Conservation (phyloP, 306 rosid genomes). For the Sechiopsis laciniata region DNA sequence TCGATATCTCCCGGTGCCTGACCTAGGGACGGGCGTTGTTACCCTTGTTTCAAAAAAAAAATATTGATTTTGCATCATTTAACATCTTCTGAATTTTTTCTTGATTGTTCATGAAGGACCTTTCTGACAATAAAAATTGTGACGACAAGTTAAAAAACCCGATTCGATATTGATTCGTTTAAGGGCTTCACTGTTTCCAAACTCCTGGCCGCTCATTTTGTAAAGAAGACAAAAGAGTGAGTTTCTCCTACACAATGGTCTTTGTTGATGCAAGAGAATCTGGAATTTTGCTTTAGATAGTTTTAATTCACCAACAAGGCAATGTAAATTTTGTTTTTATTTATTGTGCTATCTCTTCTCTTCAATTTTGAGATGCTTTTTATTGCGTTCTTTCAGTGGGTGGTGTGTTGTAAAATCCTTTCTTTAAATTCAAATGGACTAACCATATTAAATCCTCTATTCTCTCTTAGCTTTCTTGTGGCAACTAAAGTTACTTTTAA, state of each 20-base stretch:
- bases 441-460: constrained; percentile 2
- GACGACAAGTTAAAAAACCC: constrained; percentile 74
- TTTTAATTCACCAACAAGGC: constrained; percentile 20
- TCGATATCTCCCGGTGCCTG: too few relatives aligned
- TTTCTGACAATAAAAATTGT: not conserved
- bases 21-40: too few relatives aligned
- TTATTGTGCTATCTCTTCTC: not conserved
- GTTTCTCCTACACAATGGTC: constrained; percentile 14
- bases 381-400: not conserved
- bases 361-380: not conserved
- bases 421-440: not conserved
- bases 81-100: not conserved
- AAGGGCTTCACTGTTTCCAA: constrained; percentile 65
- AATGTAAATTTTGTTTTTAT: constrained; percentile 8
- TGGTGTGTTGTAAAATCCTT: not conserved
- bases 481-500: not conserved
- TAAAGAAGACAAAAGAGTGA: constrained; percentile 38
- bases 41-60: too few relatives aligned
- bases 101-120: too few relatives aligned
- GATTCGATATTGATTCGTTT: constrained; percentile 52
- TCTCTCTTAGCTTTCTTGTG: not conserved
- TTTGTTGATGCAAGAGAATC: constrained; percentile 17
- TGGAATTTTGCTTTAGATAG: constrained; percentile 21
- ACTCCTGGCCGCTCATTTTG: constrained; percentile 60
- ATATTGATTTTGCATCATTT: not conserved